Percentiles rank a stretch among this genome's conserved stretches.
phyloP scores from a whole-genome alignment of 1,284 basidiomycete species.

The Retiboletus flavoniger region DNA sequence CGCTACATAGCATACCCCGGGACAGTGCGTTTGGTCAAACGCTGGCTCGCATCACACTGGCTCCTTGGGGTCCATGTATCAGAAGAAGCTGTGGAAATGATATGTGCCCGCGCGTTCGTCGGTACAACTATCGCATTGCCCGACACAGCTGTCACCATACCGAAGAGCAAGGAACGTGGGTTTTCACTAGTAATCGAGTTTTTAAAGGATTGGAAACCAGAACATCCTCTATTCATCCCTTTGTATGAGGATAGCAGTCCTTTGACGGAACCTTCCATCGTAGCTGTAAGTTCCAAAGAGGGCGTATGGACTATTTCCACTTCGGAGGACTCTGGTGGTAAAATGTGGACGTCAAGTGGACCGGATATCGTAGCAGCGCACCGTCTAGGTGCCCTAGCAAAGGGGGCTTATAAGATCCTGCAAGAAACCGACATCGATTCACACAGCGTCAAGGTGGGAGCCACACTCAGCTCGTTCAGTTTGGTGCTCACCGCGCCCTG shows the following conservation, averaged over 20 bases:
- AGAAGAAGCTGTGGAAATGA: conserved; percentile 80
- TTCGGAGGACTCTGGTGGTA: conserved; percentile 73
- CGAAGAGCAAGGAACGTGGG: conserved; percentile 74
- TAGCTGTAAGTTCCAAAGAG: conserved; percentile 35
- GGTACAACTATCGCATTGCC: conserved; percentile 22
- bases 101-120: conserved; percentile 71
- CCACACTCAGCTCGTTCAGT: not conserved
- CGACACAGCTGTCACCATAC: conserved; percentile 38
- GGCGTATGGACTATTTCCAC: conserved; percentile 84
- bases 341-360: conserved; percentile 69
- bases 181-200: conserved; percentile 78
- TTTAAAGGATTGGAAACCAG: conserved; percentile 85
- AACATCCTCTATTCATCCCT: conserved; percentile 60
- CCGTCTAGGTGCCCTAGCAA: conserved; percentile 69
- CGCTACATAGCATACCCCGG: conserved; percentile 78
- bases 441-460: conserved; percentile 54
- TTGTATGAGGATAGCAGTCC: conserved; percentile 47
- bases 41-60: conserved; percentile 93
- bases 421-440: conserved; percentile 20
- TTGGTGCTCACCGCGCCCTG: conserved; percentile 8
- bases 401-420: conserved; percentile 56
- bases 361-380: conserved; percentile 71
- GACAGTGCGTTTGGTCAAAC: conserved; percentile 85
- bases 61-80: conserved; percentile 68
- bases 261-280: conserved; percentile 14